Evolutionary conservation across 495 filamentous ascomycete species (phyloP), one percentile per base, ranked within the genome.

Genomic region (Aspergillus sclerotioniger): DNA sequence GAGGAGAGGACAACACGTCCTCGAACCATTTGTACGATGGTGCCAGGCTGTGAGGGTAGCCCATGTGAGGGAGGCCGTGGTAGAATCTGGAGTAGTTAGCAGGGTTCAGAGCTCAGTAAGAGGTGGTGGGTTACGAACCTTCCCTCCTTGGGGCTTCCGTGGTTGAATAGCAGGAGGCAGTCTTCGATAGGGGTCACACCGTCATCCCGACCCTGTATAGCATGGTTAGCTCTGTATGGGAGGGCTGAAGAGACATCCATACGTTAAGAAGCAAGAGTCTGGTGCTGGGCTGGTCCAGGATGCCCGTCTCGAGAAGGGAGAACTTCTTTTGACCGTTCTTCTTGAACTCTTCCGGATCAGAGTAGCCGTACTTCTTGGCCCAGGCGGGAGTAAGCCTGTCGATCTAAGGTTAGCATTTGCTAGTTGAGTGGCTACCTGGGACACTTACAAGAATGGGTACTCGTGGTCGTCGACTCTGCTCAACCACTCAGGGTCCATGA

Each of bases 141-240:
- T 44, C 79, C 87, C 68, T 92, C 89, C 75, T 92, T 93, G 29
- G 85, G 84, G 54, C 79, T 78, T 12, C 88, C 89, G 58, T 90
- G 82, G 65, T 88, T 84, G 56, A 90, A 79, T 15, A 84, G 73
- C 61, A 85, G 72, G 67, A 82, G 84, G 58, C 79, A 91, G 67
- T 92, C 89, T 62, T 91, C 88, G 56, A 92, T 88, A 0, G 89
- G 90, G 71, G 90, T 88, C 47, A 91, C 77, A 8, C 86, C 88
- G 58, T 90, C 88, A 33, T 82, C 75, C 8, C 81, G 82, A 12
- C 88, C 87, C 82, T 88, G 10, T 33, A 31, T 5, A 12, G 31
- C 28, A 33, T n/a, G 35, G 59, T 69, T 37, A 67, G 65, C 46
- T 55, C 51, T 10, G 19, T 33, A 41, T 15, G n/a, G 43, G 43